Percentiles rank a stretch among this genome's conserved stretches.
Conservation (phyloP, 2,329 filamentous ascomycete species). For the Aspergillus hortae region DNA sequence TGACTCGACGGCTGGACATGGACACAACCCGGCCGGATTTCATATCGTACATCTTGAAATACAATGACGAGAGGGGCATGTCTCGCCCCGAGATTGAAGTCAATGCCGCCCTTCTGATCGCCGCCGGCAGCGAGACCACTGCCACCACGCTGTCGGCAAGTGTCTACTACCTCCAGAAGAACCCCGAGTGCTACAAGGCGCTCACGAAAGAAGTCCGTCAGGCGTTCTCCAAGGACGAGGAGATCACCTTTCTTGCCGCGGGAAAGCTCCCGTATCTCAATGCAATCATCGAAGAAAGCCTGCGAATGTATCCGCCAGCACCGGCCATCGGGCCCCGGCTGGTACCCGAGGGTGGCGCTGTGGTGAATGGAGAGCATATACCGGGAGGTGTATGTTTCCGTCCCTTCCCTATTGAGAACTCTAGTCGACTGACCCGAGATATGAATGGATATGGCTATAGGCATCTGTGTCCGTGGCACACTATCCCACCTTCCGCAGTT, state of each 20-base stretch:
- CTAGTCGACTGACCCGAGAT: not conserved
- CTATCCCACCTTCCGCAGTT: slow-evolving; percentile 3
- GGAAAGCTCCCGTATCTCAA: slow-evolving; percentile 36
- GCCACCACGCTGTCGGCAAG: slow-evolving; percentile 39
- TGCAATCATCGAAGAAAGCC: slow-evolving; percentile 43
- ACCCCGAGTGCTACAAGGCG: slow-evolving; percentile 11
- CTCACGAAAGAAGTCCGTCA: slow-evolving; percentile 23
- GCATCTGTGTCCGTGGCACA: not conserved
- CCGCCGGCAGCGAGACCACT: slow-evolving; percentile 40
- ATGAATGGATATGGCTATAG: too few relatives aligned
- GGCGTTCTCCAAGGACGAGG: slow-evolving; percentile 16
- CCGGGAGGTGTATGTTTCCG: slow-evolving; percentile 16
- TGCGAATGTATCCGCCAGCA: slow-evolving; percentile 43
- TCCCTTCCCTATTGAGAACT: not conserved
- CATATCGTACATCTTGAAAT: not conserved
- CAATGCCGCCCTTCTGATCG: slow-evolving; percentile 17
- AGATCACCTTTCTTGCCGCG: slow-evolving; percentile 30
- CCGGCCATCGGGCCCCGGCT: slow-evolving; percentile 17
- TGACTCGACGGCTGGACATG: slow-evolving; percentile 16
- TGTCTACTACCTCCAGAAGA: slow-evolving; percentile 25
- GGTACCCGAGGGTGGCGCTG: slow-evolving; percentile 27
- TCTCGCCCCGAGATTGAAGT: slow-evolving; percentile 18
- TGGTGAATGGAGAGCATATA: slow-evolving; percentile 34
- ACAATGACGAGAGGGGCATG: slow-evolving; percentile 12
- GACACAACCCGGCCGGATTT: slow-evolving; percentile 20